phyloP scores from a whole-genome alignment of 768 basidiomycete species.

The button mushroom (Agaricus bisporus) region DNA sequence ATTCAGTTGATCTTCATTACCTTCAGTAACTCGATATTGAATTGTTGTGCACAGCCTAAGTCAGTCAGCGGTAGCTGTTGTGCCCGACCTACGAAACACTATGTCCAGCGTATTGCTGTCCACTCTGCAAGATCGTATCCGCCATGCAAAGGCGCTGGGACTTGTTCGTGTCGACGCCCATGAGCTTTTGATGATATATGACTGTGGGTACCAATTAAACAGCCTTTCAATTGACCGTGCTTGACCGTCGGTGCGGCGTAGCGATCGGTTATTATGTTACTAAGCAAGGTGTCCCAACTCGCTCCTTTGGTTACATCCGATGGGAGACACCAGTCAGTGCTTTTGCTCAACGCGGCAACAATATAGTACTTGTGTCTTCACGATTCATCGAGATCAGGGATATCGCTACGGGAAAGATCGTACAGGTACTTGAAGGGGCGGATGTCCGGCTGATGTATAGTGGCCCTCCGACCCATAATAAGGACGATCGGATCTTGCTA shows the following conservation, averaged over 20 bases:
- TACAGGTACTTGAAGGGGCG: conserved; percentile 75
- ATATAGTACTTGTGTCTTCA: conserved; percentile 68
- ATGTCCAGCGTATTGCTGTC: conserved; percentile 33
- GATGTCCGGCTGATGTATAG: conserved; percentile 64
- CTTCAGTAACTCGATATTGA: neutral
- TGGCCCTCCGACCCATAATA: conserved; percentile 23
- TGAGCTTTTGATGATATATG: conserved; percentile 70
- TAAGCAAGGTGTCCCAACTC: conserved; percentile 58
- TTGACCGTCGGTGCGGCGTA: conserved; percentile 20
- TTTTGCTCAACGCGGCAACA: conserved; percentile 53
- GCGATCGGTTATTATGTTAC: conserved; percentile 76
- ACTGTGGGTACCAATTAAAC: conserved; percentile 41
- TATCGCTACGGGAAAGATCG: conserved; percentile 55
- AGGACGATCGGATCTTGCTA: conserved; percentile 49
- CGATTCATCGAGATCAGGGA: conserved; percentile 74
- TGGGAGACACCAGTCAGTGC: conserved; percentile 72
- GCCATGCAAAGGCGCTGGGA: conserved; percentile 58
- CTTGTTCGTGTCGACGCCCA: conserved; percentile 45
- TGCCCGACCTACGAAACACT: conserved; percentile 53
- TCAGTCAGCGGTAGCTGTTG: conserved; percentile 34
- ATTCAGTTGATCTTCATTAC: neutral
- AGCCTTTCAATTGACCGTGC: neutral
- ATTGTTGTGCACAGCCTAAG: conserved; percentile 27
- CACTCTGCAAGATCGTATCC: conserved; percentile 53
- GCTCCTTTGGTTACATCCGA: conserved; percentile 57